phyloP scores from a whole-genome alignment of 352 stramenopile genomes.

The Phytopythium delawarense region DNA sequence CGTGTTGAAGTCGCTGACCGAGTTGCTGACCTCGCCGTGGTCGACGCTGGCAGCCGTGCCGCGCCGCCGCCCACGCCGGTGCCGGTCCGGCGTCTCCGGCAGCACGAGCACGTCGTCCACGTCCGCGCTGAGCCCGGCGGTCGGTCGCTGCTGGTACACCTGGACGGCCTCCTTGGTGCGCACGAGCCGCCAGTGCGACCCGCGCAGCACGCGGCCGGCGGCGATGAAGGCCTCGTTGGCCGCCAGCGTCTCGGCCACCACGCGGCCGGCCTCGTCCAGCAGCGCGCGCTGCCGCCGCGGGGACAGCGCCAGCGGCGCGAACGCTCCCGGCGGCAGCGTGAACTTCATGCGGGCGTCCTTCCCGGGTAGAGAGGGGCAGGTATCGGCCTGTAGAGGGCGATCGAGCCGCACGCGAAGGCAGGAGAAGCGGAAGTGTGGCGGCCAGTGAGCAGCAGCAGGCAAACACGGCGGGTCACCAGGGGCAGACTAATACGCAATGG shows the following conservation, averaged over 20 bases:
- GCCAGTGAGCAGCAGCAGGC: no score
- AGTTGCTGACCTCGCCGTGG: neutral
- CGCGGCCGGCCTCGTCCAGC: conserved; percentile 27
- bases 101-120: conserved; percentile 1
- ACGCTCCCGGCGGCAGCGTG: conserved; percentile 29
- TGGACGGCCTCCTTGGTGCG: conserved; percentile 34
- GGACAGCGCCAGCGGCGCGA: conserved; percentile 22
- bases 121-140: conserved; percentile 1
- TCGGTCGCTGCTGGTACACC: conserved; percentile 24
- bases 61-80: neutral
- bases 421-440: neutral
- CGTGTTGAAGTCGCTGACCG: neutral
- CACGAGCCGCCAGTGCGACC: conserved; percentile 31
- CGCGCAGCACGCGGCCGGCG: conserved; percentile 16
- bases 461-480: no score
- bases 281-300: conserved; percentile 23
- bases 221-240: conserved; percentile 33
- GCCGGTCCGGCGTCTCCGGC: neutral
- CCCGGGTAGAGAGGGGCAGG: neutral
- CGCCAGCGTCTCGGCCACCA: conserved; percentile 37
- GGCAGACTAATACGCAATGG: neutral
- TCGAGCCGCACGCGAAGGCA: no score
- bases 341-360: conserved; percentile 29
- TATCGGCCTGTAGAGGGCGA: neutral
- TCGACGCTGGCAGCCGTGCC: neutral